Percentiles rank a stretch among this genome's conserved stretches.
Conservation (phyloP, 805 yeast genomes). For the Teunomyces barrocoloradensis region DNA sequence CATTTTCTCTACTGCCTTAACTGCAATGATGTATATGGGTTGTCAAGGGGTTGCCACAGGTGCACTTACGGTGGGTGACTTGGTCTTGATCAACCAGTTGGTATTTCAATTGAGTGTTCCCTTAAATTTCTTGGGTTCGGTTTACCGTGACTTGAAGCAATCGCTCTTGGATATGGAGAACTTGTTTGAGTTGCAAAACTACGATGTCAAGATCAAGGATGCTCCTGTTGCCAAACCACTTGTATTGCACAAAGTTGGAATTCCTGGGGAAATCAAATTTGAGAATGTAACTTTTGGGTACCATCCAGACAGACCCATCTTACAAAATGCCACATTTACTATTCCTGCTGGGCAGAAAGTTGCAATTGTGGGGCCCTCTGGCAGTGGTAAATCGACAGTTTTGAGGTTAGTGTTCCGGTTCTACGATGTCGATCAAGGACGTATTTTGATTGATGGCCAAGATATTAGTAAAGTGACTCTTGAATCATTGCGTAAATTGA, state of each 20-base stretch:
- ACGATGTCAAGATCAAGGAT: constrained; percentile 65
- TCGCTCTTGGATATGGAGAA: constrained; percentile 95
- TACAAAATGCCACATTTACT: constrained; percentile 74
- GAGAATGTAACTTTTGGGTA: constrained; percentile 94
- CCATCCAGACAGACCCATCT: constrained; percentile 82
- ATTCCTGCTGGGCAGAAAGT: constrained; percentile 90
- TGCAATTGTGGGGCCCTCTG: constrained; percentile 95
- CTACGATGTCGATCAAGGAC: constrained; percentile 77
- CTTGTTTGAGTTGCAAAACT: constrained; percentile 77
- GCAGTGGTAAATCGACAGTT: constrained; percentile 92
- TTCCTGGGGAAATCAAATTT: constrained; percentile 76
- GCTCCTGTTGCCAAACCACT: constrained; percentile 62
- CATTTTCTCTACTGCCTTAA: constrained; percentile 83
- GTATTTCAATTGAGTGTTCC: constrained; percentile 97
- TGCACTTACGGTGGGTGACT: constrained; percentile 84
- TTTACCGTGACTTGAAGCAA: constrained; percentile 91
- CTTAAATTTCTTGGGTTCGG: constrained; percentile 90
- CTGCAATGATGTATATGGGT: constrained; percentile 98
- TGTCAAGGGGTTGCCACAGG: constrained; percentile 89
- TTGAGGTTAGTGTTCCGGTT: constrained; percentile 82
- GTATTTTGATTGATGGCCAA: constrained; percentile 83
- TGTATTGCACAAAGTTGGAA: constrained; percentile 28
- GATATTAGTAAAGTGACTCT: constrained; percentile 74
- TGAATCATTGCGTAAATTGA: constrained; percentile 65
- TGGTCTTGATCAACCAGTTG: constrained; percentile 90